A percentile compares a stretch with the other conserved stretches of the same genome.
Evolutionary conservation across 306 rosid genomes (phyloP).

Genomic region (Macrotyloma uniflorum): DNA sequence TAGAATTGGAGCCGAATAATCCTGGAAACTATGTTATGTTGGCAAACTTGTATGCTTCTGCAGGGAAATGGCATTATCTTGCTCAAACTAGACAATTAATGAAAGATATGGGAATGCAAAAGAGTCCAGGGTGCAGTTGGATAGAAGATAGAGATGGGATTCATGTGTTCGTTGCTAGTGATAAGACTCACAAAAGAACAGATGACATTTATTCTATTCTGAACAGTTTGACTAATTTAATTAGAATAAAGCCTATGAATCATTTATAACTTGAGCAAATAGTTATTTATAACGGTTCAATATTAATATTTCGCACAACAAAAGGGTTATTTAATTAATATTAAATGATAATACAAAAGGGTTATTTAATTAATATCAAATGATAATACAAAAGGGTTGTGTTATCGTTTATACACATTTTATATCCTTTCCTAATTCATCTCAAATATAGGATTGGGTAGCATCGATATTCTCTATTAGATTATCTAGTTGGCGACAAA

Average conservation of each 20-base stretch:
- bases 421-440: too few relatives aligned
- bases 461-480: too few relatives aligned
- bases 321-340: too few relatives aligned
- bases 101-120: slow-evolving; percentile 51
- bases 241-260: slow-evolving; percentile 32
- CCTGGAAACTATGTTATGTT: slow-evolving; percentile 53
- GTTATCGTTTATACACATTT: too few relatives aligned
- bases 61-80: slow-evolving; percentile 51
- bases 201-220: slow-evolving; percentile 50
- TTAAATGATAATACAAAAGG: too few relatives aligned
- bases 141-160: slow-evolving; percentile 60
- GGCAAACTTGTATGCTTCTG: slow-evolving; percentile 60
- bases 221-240: slow-evolving; percentile 40
- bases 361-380: too few relatives aligned
- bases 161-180: slow-evolving; percentile 62
- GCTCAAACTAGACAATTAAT: slow-evolving; percentile 54
- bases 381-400: too few relatives aligned
- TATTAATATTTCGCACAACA: neutral
- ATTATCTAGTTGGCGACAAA: too few relatives aligned
- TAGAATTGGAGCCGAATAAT: slow-evolving; percentile 59
- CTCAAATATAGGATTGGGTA: too few relatives aligned
- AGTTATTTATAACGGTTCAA: neutral
- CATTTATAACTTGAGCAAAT: slow-evolving; percentile 19
- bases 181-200: slow-evolving; percentile 46
- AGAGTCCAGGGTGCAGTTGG: slow-evolving; percentile 77